Evolutionary conservation across 352 stramenopile genomes (phyloP).

Genomic region (Globisporangium spiculum): DNA sequence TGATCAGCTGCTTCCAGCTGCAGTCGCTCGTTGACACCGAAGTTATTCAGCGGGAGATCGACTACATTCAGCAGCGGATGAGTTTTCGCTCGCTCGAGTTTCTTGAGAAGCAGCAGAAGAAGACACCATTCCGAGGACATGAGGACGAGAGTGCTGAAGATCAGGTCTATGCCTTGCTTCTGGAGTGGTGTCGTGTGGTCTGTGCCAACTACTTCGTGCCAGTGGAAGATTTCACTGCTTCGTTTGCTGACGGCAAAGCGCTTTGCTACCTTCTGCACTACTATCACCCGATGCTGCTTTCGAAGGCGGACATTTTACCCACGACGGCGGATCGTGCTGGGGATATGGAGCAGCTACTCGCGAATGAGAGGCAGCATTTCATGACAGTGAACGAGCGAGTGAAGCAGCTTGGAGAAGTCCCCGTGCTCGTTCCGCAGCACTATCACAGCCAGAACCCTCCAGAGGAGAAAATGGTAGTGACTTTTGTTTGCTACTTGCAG

Average conservation of each 20-base stretch:
- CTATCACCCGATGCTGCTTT: conserved; percentile 92
- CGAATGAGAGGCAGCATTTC: conserved; percentile 87
- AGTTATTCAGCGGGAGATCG: conserved; percentile 78
- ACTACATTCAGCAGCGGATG: conserved; percentile 62
- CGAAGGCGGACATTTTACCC: conserved; percentile 52
- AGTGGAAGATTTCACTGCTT: conserved; percentile 89
- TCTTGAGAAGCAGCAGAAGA: conserved; percentile 42
- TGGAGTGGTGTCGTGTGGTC: conserved; percentile 92
- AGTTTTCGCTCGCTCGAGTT: conserved; percentile 66
- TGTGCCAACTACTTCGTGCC: conserved; percentile 88
- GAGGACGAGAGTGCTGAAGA: conserved; percentile 28
- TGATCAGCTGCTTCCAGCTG: conserved; percentile 91
- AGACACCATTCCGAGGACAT: conserved; percentile 27
- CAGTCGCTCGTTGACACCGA: conserved; percentile 78
- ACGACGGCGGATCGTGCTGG: conserved; percentile 37
- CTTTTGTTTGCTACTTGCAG: conserved; percentile 93
- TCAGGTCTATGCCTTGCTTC: conserved; percentile 68
- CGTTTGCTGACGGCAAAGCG: conserved; percentile 91
- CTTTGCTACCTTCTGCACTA: conserved; percentile 95
- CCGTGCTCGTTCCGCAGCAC: conserved; percentile 81
- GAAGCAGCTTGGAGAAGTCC: conserved; percentile 91
- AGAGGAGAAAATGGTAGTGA: conserved; percentile 93
- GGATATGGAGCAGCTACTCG: conserved; percentile 34
- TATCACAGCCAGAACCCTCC: conserved; percentile 89
- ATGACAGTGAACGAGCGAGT: conserved; percentile 85